Percentiles rank a stretch among this genome's conserved stretches.
Evolutionary conservation across 2,329 filamentous ascomycete genomes (phyloP).

Genomic region (Nothophoma quercina): DNA sequence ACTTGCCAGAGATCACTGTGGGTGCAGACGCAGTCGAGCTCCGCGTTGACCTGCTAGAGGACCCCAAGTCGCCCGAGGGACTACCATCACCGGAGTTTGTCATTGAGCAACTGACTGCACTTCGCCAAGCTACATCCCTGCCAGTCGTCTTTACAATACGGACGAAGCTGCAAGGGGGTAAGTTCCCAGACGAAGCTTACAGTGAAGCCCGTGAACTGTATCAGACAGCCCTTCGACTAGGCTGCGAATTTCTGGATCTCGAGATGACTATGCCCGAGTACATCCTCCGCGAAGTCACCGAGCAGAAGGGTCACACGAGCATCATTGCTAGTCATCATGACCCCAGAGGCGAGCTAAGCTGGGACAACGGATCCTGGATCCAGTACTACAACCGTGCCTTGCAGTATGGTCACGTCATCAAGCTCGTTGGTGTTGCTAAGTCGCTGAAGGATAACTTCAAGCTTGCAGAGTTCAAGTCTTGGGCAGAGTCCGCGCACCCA

Average conservation of each 20-base stretch:
- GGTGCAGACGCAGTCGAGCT: constrained; percentile 94
- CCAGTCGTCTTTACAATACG: constrained; percentile 94
- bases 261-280: constrained; percentile 85
- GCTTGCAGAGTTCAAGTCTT: constrained; percentile 79
- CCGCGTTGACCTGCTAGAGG: constrained; percentile 86
- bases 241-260: constrained; percentile 90
- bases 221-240: constrained; percentile 78
- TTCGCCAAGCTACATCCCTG: constrained; percentile 74
- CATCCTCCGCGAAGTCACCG: constrained; percentile 73
- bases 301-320: constrained; percentile 74
- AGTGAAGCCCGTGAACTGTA: constrained; percentile 80
- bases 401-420: constrained; percentile 91
- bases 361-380: constrained; percentile 93
- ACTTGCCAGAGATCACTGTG: constrained; percentile 76
- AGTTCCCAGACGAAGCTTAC: constrained; percentile 79
- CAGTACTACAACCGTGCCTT: constrained; percentile 88
- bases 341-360: constrained; percentile 77
- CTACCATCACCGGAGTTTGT: constrained; percentile 77
- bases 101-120: constrained; percentile 78
- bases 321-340: constrained; percentile 98
- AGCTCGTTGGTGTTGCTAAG: constrained; percentile 84
- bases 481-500: constrained; percentile 74
- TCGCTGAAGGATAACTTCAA: constrained; percentile 85
- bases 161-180: constrained; percentile 84
- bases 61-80: constrained; percentile 66